A percentile compares a stretch with the other conserved stretches of the same genome.
These are phyloP conservation scores for Gonapodya prolifera DNA, from an alignment of 192 early-diverging fungal species.

Conservation along the genomic window DNA sequence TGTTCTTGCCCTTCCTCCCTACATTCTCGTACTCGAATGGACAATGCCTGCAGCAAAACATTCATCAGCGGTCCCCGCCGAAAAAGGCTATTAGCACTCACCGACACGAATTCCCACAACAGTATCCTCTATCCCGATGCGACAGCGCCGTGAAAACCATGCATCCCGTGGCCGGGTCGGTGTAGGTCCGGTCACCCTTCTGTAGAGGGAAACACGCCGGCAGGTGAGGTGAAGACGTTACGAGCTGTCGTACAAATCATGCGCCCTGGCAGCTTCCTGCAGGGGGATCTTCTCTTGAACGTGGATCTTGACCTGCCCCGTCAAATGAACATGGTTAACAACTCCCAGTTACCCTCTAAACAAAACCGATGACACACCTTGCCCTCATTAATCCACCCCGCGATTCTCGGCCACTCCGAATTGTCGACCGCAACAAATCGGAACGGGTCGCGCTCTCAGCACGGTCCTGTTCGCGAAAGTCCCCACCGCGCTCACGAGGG, in stretches of 20 bases:
- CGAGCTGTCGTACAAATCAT: too few relatives aligned
- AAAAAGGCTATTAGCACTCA: too few relatives aligned
- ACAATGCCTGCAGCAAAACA: too few relatives aligned
- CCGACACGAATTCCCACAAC: constrained; percentile 56
- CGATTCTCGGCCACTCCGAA: background rate
- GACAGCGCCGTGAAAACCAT: constrained; percentile 48
- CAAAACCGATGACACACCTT: background rate
- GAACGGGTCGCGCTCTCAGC: background rate
- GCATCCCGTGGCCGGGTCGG: constrained; percentile 52
- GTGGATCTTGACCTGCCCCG: background rate
- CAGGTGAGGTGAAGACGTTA: too few relatives aligned
- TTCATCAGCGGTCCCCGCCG: too few relatives aligned
- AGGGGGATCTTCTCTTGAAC: background rate
- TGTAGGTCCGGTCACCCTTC: too few relatives aligned
- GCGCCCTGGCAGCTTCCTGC: background rate
- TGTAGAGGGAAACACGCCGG: too few relatives aligned
- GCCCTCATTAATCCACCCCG: background rate
- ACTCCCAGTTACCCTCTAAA: background rate
- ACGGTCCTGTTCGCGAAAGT: background rate
- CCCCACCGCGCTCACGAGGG: background rate
- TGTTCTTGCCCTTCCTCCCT: too few relatives aligned
- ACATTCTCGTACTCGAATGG: too few relatives aligned
- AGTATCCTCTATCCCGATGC: constrained; percentile 44
- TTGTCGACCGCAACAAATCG: background rate
- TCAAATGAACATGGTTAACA: background rate